Conservation (phyloP, 1,139 yeast genomes). For the Debaryomyces robertsiae region DNA sequence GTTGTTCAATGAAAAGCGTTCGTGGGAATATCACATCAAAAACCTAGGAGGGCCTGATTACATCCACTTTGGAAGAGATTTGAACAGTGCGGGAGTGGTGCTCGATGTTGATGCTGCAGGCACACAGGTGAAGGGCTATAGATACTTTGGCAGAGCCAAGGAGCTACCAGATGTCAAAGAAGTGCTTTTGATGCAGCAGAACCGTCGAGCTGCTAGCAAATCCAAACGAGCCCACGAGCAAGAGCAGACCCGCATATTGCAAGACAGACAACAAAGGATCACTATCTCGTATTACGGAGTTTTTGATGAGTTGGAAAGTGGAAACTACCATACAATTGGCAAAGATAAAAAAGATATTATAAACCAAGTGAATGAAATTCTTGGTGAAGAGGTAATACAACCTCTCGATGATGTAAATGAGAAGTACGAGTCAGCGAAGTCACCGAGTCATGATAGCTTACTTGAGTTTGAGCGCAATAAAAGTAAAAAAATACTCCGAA, state of each 20-base stretch:
- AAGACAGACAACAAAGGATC: slow-evolving; percentile 22
- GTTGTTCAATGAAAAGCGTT: slow-evolving; percentile 62
- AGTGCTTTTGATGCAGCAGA: slow-evolving; percentile 41
- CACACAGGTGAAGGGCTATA: slow-evolving; percentile 50
- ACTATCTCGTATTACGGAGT: slow-evolving; percentile 48
- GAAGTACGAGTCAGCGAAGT: slow-evolving; percentile 1
- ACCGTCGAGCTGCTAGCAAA: slow-evolving; percentile 16
- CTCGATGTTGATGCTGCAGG: slow-evolving; percentile 19
- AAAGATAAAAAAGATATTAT: slow-evolving; percentile 15
- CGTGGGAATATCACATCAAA: slow-evolving; percentile 79
- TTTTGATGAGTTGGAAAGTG: slow-evolving; percentile 28
- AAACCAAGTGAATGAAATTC: slow-evolving; percentile 17
- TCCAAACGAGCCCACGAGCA: slow-evolving; percentile 18
- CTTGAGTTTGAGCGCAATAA: slow-evolving; percentile 25
- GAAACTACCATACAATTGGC: slow-evolving; percentile 9
- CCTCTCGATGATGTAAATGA: slow-evolving; percentile 15
- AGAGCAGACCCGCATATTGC: slow-evolving; percentile 19
- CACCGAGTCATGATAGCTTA: slow-evolving; percentile 17
- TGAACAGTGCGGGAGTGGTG: slow-evolving; percentile 27
- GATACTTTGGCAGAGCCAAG: slow-evolving; percentile 83
- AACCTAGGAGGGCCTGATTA: slow-evolving; percentile 74
- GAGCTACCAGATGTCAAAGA: slow-evolving; percentile 77
- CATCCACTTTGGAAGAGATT: slow-evolving; percentile 28
- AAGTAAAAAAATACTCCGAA: slow-evolving; percentile 12
- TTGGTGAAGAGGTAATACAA: slow-evolving; percentile 17